Evolutionary conservation across 768 basidiomycete genomes (phyloP), one percentile per base, ranked within the genome.

Genomic region (Mycena vulgaris): DNA sequence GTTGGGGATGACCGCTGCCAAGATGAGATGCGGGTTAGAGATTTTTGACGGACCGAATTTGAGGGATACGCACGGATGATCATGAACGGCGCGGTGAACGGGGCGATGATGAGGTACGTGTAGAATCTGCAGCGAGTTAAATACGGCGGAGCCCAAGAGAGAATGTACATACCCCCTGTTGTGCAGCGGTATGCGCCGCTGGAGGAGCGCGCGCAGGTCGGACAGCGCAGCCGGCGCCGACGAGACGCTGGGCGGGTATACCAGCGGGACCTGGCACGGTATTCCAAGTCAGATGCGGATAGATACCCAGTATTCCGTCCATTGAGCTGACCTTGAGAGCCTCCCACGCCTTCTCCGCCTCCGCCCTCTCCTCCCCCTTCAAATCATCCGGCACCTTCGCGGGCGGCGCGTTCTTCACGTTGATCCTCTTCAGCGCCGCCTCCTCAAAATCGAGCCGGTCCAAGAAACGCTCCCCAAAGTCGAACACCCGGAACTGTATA

Each of bases 381-480:
- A 65, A 56, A 25, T 69, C 42, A 33, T 71, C 68, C 55, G 76
- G 76, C 42, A 80, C 71, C 33, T 78, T 72, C 16, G 88, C 66
- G 0, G 83, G 78, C n/a, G 92, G 92, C 0, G 89, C 92, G 53
- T 92, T 74, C 13, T 91, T 89, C 21, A 92, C 89, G 74, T 95
- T 91, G 35, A 95, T 81, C 35, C 88, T 85, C 78, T 93, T 93
- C 74, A 95, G 83, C 10, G 90, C 90, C 39, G 92, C 84, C 78
- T 95, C 94, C 79, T 95, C 94, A 72, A 94, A 95, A 58, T 94
- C 94, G 69, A 94, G 83, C 25, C 87, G 84, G 79, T 94, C 92
- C 25, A 91, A 83, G 2, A 94, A 78, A 25, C 88, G 88, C 81
- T 94, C 91, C 28, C 94, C 94, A 42, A 85, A 81, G 71, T 86